phyloP scores from a whole-genome alignment of 1,284 basidiomycete genomes.

The Moesziomyces sp. region DNA sequence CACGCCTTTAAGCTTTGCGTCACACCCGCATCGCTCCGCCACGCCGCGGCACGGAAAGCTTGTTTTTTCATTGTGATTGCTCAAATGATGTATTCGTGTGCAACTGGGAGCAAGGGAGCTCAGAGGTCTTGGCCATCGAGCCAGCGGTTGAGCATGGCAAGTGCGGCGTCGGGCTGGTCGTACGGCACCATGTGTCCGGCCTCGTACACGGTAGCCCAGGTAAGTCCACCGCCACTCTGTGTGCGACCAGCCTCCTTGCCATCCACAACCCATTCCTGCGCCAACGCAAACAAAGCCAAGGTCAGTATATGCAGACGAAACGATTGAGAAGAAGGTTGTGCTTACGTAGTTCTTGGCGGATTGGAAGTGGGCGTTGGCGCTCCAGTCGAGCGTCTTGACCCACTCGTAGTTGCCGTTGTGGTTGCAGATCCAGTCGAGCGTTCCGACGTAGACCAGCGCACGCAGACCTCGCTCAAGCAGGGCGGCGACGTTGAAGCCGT shows the following conservation, averaged over 20 bases:
- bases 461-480: constrained; percentile 80
- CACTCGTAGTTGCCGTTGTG: constrained; percentile 49
- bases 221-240: constrained; percentile 32
- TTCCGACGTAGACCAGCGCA: constrained; percentile 78
- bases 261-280: constrained; percentile 37
- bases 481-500: constrained; percentile 73
- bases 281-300: not conserved
- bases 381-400: constrained; percentile 46
- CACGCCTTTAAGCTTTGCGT: too few species aligned
- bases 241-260: constrained; percentile 47
- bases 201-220: constrained; percentile 55
- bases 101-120: not conserved
- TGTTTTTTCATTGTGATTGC: too few species aligned
- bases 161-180: constrained; percentile 50
- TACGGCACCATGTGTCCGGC: constrained; percentile 61
- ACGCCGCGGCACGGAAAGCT: too few species aligned
- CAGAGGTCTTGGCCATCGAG: constrained; percentile 49
- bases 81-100: too few species aligned
- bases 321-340: not conserved
- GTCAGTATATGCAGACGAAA: not conserved
- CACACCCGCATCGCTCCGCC: too few species aligned
- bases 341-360: constrained; percentile 39
- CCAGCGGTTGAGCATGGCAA: constrained; percentile 64
- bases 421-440: constrained; percentile 66
- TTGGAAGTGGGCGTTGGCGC: constrained; percentile 18